Evolutionary conservation across 2,329 filamentous ascomycete species (phyloP).

Genomic region (Diaporthe velutina): DNA sequence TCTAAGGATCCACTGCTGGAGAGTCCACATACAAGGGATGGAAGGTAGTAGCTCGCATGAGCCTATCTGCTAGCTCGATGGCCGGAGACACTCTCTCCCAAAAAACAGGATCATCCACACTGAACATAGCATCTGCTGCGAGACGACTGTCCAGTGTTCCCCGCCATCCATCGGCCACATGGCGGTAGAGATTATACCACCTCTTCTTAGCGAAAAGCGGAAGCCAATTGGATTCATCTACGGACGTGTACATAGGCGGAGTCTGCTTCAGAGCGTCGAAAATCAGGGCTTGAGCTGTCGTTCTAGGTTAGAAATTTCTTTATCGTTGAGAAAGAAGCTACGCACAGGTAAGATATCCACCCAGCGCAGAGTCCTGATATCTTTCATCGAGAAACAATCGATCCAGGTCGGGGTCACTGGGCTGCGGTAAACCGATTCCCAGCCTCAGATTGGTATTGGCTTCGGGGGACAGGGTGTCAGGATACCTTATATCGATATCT

Average conservation of each 20-base stretch:
- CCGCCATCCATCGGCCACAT: neutral
- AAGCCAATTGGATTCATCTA: slow-evolving; percentile 9
- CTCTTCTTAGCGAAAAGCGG: slow-evolving; percentile 7
- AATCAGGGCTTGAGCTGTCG: neutral
- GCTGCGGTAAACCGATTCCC: neutral
- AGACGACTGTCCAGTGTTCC: neutral
- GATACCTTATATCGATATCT: neutral
- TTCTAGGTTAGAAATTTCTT: neutral
- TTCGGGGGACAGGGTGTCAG: neutral
- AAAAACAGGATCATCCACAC: slow-evolving; percentile 19
- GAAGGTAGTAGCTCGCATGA: neutral
- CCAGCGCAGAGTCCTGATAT: neutral
- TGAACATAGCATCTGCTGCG: slow-evolving; percentile 11
- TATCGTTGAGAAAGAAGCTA: neutral
- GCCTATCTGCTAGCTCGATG: slow-evolving; percentile 13
- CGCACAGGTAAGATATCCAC: neutral
- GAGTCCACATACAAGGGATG: slow-evolving; percentile 19
- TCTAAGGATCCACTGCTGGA: neutral
- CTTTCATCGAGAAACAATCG: neutral
- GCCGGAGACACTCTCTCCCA: neutral
- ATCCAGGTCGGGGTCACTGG: neutral
- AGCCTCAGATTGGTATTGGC: neutral
- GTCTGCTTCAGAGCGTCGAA: neutral
- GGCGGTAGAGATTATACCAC: slow-evolving; percentile 8
- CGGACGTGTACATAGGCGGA: neutral